These are phyloP conservation scores for Leccinum obscurum DNA, from an alignment of 768 basidiomycete genomes.

Conservation along the genomic window DNA sequence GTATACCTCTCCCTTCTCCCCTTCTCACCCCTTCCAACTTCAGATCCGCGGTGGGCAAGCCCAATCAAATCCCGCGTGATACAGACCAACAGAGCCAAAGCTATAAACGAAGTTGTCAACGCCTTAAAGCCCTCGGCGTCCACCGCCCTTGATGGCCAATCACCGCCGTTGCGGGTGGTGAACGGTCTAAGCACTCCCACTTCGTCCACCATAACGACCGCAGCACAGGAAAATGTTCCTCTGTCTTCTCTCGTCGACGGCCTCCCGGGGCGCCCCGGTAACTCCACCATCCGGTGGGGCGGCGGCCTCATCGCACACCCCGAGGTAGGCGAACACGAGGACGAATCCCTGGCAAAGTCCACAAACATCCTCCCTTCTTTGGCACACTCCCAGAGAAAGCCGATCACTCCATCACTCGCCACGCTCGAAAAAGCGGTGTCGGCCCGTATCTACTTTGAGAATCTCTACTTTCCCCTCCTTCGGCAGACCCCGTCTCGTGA, in stretches of 20 bases:
- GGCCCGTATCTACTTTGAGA: constrained; percentile 92
- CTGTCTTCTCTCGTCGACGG: constrained; percentile 45
- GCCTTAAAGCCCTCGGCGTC: constrained; percentile 60
- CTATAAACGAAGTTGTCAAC: constrained; percentile 75
- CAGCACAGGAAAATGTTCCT: constrained; percentile 67
- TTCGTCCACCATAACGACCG: constrained; percentile 74
- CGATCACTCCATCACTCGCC: constrained; percentile 81
- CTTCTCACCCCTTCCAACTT: constrained; percentile 25
- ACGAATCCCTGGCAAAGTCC: constrained; percentile 32
- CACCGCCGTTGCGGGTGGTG: constrained; percentile 69
- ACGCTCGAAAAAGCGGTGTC: constrained; percentile 95
- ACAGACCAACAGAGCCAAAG: constrained; percentile 64
- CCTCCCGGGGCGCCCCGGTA: constrained; percentile 54
- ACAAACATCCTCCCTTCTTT: constrained; percentile 31
- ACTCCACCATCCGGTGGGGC: constrained; percentile 61
- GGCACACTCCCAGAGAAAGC: constrained; percentile 45
- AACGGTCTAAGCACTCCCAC: constrained; percentile 72
- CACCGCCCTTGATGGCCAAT: constrained; percentile 40
- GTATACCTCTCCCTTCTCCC: constrained; percentile 14
- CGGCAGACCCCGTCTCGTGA: constrained; percentile 86
- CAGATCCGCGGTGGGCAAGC: constrained; percentile 86
- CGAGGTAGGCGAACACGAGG: constrained; percentile 64
- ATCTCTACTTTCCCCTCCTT: constrained; percentile 81
- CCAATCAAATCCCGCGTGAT: constrained; percentile 82
- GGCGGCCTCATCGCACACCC: constrained; percentile 62